These are phyloP conservation scores for Aspergillus awamori DNA, from an alignment of 2,329 filamentous ascomycete species.

Conservation along the genomic window DNA sequence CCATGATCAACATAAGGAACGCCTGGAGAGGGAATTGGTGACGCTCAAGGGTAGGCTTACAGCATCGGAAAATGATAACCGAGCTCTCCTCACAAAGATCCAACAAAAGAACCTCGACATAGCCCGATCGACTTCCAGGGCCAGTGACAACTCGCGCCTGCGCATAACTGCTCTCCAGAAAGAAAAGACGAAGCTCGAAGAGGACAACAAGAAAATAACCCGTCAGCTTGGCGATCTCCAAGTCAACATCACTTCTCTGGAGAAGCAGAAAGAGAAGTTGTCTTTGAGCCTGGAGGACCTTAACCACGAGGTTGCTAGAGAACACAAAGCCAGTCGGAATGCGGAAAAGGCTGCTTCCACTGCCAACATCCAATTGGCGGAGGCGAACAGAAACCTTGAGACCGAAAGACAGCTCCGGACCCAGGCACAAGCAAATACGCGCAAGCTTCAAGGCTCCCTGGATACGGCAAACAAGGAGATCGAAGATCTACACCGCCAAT, in stretches of 20 bases:
- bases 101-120: constrained; percentile 98
- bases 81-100: constrained; percentile 91
- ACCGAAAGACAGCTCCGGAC: constrained; percentile 82
- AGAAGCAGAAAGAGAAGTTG: constrained; percentile 94
- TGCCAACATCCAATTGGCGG: constrained; percentile 79
- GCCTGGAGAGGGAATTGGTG: constrained; percentile 84
- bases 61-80: constrained; percentile 95
- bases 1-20: constrained; percentile 91
- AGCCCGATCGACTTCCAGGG: constrained; percentile 82
- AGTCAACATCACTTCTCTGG: constrained; percentile 76
- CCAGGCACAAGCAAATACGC: constrained; percentile 83
- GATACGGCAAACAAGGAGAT: constrained; percentile 82
- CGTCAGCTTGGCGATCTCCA: constrained; percentile 87
- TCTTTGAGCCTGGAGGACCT: constrained; percentile 86
- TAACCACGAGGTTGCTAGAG: constrained; percentile 85
- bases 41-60: constrained; percentile 86
- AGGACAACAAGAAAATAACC: constrained; percentile 77
- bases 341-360: constrained; percentile 86
- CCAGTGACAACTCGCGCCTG: constrained; percentile 77
- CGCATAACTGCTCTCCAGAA: constrained; percentile 75
- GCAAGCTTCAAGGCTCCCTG: constrained; percentile 76
- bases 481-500: constrained; percentile 74
- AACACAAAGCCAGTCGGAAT: constrained; percentile 85
- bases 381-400: constrained; percentile 85
- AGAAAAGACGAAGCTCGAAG: constrained; percentile 81